These are phyloP conservation scores for Scedosporium dehoogii DNA, from an alignment of 2,329 filamentous ascomycete species.

Conservation along the genomic window DNA sequence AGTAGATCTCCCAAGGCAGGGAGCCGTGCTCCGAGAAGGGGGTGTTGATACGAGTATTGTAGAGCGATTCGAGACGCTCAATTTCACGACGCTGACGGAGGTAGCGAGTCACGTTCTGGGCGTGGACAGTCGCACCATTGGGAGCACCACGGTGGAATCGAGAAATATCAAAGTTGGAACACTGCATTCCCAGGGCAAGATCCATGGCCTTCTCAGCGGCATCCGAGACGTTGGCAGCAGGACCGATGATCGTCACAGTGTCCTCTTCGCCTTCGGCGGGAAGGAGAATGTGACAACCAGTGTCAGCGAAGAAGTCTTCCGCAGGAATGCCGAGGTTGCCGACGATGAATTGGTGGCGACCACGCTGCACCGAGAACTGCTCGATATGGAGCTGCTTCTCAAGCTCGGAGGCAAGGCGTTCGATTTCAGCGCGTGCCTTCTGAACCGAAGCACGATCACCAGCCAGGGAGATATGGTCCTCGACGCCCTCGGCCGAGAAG, in stretches of 20 bases:
- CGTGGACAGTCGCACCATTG: conserved; percentile 65
- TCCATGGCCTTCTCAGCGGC: conserved; percentile 81
- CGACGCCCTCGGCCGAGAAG: conserved; percentile 58
- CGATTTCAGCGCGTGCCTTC: conserved; percentile 69
- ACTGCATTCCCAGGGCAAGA: conserved; percentile 77
- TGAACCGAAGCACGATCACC: conserved; percentile 80
- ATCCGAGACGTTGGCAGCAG: conserved; percentile 58
- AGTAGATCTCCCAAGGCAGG: conserved; percentile 80
- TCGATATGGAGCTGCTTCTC: conserved; percentile 66
- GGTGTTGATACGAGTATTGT: conserved; percentile 81
- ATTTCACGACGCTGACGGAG: conserved; percentile 74
- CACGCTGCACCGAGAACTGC: conserved; percentile 72
- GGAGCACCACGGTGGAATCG: conserved; percentile 68
- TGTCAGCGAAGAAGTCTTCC: conserved; percentile 81
- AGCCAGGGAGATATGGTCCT: conserved; percentile 70
- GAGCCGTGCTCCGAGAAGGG: conserved; percentile 59
- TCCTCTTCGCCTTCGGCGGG: conserved; percentile 72
- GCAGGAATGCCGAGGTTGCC: conserved; percentile 71
- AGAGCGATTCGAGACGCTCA: conserved; percentile 66
- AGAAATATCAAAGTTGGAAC: conserved; percentile 72
- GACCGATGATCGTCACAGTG: conserved; percentile 76
- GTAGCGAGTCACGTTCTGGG: conserved; percentile 79
- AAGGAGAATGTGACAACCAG: conserved; percentile 80
- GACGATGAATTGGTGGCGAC: conserved; percentile 90
- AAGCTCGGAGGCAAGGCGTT: conserved; percentile 67